A percentile compares a stretch with the other conserved stretches of the same genome.
phyloP scores from a whole-genome alignment of 83 land plant species.

The Diphasiastrum complanatum region DNA sequence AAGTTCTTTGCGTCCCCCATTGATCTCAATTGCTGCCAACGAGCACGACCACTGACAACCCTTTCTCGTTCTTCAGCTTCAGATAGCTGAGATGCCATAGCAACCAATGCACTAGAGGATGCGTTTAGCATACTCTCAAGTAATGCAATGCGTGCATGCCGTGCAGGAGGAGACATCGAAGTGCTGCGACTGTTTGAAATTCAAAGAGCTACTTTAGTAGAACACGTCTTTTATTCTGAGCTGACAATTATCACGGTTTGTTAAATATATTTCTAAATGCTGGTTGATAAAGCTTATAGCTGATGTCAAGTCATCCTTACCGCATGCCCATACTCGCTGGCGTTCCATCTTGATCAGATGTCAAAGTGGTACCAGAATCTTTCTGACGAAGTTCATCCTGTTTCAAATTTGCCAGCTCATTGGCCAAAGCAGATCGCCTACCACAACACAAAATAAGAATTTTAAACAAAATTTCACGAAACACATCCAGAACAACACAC shows the following conservation, averaged over 20 bases:
- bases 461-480: background rate
- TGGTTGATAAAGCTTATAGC: no score
- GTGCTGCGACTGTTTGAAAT: background rate
- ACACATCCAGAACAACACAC: background rate
- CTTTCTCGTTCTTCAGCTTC: slow-evolving; percentile 96
- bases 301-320: background rate
- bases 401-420: slow-evolving; percentile 60
- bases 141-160: slow-evolving; percentile 62
- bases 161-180: slow-evolving; percentile 67
- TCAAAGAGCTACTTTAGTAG: background rate
- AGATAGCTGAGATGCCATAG: slow-evolving; percentile 94
- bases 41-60: slow-evolving; percentile 65
- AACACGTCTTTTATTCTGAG: no score
- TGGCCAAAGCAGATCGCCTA: slow-evolving; percentile 79
- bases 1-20: slow-evolving; percentile 78
- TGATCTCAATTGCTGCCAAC: slow-evolving; percentile 82
- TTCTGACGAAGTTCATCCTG: slow-evolving; percentile 43
- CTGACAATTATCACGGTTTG: no score
- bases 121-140: slow-evolving; percentile 79
- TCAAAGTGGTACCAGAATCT: slow-evolving; percentile 18
- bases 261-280: no score
- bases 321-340: background rate
- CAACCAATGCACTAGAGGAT: slow-evolving; percentile 63
- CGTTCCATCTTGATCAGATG: slow-evolving; percentile 5
- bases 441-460: background rate